These are phyloP conservation scores for Aspergillus bombycis DNA, from an alignment of 2,329 filamentous ascomycete genomes.

Conservation along the genomic window DNA sequence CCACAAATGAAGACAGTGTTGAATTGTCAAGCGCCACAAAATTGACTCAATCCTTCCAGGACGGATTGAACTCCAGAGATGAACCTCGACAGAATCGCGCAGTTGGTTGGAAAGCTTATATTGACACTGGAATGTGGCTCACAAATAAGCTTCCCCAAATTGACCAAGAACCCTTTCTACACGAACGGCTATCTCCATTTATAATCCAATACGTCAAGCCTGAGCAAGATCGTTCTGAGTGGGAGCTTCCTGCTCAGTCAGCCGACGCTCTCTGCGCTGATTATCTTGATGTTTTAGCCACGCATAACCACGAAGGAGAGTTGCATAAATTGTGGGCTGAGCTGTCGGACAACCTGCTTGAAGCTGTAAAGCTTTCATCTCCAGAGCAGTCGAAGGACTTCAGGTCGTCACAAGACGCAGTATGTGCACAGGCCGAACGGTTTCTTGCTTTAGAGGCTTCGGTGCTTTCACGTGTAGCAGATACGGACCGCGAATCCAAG, in stretches of 20 bases:
- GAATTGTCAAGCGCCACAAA: constrained; percentile 57
- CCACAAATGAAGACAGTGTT: constrained; percentile 25
- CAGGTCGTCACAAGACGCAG: constrained; percentile 68
- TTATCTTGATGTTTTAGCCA: constrained; percentile 41
- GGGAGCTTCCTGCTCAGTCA: constrained; percentile 52
- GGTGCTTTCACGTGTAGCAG: constrained; percentile 34
- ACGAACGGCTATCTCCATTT: constrained; percentile 55
- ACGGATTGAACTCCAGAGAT: constrained; percentile 72
- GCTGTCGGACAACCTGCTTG: constrained; percentile 64
- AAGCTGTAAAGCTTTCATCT: constrained; percentile 71
- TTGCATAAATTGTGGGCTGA: constrained; percentile 64
- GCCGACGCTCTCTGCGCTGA: constrained; percentile 43
- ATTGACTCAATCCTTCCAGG: constrained; percentile 68
- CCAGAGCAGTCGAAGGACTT: constrained; percentile 83
- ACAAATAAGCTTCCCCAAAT: constrained; percentile 52
- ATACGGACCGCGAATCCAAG: constrained; percentile 26
- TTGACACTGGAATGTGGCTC: constrained; percentile 64
- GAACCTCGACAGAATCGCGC: constrained; percentile 71
- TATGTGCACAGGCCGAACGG: constrained; percentile 68
- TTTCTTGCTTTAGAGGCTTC: constrained; percentile 64
- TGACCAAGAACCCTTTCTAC: constrained; percentile 50
- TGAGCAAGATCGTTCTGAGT: constrained; percentile 49
- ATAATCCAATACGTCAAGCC: constrained; percentile 57
- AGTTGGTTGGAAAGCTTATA: constrained; percentile 75
- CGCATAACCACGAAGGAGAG: constrained; percentile 49